Percentiles rank a stretch among this genome's conserved stretches.
Evolutionary conservation across 1,139 yeast genomes (phyloP).

Genomic region (Yamadazyma dendronema): DNA sequence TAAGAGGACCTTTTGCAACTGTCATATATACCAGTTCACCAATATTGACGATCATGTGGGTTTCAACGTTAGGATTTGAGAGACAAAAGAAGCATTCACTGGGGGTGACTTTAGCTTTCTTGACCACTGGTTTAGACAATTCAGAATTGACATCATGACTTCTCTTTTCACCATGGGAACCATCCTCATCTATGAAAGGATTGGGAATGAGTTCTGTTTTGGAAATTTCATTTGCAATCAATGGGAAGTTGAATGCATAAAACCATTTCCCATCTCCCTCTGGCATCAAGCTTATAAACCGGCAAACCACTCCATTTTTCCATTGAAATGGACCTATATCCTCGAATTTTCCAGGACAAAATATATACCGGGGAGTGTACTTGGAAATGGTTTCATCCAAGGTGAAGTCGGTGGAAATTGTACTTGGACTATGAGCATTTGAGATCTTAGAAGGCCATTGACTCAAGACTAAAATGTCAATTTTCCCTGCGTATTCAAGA

Average conservation of each 20-base stretch:
- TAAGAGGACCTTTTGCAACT: constrained; percentile 83
- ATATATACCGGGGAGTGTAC: constrained; percentile 62
- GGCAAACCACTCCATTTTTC: constrained; percentile 41
- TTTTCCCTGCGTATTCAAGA: constrained; percentile 17
- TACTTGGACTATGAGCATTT: constrained; percentile 8
- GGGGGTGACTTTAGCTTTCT: constrained; percentile 46
- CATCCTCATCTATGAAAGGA: constrained; percentile 14
- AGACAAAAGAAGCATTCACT: constrained; percentile 78
- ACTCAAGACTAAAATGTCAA: constrained; percentile 58
- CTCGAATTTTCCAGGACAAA: constrained; percentile 51
- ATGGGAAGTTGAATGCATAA: constrained; percentile 59
- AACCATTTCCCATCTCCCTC: constrained; percentile 69
- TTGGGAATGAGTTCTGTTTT: constrained; percentile 4
- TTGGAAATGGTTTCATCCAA: constrained; percentile 47
- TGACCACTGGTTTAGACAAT: constrained; percentile 8
- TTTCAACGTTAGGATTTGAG: constrained; percentile 73
- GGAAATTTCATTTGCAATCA: constrained; percentile 11
- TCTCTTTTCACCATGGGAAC: constrained; percentile 5
- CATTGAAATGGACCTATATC: constrained; percentile 63
- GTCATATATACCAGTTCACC: constrained; percentile 69
- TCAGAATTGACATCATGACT: background rate
- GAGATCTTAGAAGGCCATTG: constrained; percentile 61
- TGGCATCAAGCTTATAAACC: constrained; percentile 64
- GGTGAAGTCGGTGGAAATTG: constrained; percentile 22
- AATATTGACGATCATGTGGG: constrained; percentile 78